phyloP scores from a whole-genome alignment of 495 filamentous ascomycete species.

The Daldinia grandis region DNA sequence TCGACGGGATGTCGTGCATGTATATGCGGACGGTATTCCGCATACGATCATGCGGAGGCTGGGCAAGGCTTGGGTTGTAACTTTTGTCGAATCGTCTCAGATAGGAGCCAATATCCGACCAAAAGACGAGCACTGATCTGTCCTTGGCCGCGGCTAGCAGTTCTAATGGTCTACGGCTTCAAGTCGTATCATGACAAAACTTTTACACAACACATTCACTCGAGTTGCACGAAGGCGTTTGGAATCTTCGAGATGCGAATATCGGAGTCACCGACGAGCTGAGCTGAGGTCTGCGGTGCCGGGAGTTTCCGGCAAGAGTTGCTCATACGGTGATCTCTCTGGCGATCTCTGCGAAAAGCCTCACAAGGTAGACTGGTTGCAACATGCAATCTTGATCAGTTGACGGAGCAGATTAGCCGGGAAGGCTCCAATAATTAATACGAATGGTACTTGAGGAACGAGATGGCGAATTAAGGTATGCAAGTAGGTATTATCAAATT shows the following conservation, averaged over 20 bases:
- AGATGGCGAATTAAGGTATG: slow-evolving; percentile 16
- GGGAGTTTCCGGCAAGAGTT: not conserved
- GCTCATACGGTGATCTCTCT: not conserved
- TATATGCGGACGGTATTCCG: not conserved
- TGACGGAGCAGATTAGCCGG: not conserved
- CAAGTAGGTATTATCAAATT: slow-evolving; percentile 26
- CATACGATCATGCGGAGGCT: not conserved
- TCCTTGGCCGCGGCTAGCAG: not conserved
- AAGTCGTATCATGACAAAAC: not conserved
- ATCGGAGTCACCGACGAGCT: not conserved
- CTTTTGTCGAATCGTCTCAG: not conserved
- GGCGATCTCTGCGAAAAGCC: not conserved
- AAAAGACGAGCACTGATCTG: not conserved
- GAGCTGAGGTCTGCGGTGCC: not conserved
- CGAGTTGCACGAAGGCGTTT: not conserved
- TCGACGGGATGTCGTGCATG: slow-evolving; percentile 1
- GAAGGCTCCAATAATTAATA: not conserved
- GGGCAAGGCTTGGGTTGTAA: not conserved
- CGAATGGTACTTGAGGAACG: not conserved
- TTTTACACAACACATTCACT: not conserved
- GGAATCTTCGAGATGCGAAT: not conserved
- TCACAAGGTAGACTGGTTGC: not conserved
- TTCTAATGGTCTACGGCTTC: not conserved
- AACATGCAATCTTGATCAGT: not conserved
- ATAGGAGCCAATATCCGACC: not conserved